phyloP scores from a whole-genome alignment of 148 eudicot species.

The Cornus florida region DNA sequence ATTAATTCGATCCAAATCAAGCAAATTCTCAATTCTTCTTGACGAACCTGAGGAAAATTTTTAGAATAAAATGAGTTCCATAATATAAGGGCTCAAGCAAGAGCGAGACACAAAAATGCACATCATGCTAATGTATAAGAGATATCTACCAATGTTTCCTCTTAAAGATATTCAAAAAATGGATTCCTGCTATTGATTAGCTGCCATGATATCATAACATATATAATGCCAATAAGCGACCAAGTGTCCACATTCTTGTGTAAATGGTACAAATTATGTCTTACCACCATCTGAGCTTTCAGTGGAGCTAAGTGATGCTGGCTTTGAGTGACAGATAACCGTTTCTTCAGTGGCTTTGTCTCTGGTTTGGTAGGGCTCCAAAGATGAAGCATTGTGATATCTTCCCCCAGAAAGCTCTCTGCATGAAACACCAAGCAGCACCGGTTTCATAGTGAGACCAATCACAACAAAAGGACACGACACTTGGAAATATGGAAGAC shows the following conservation, averaged over 20 bases:
- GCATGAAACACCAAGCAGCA: constrained; percentile 15
- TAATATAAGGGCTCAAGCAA: background rate
- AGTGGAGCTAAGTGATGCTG: constrained; percentile 55
- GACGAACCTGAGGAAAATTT: constrained; percentile 29
- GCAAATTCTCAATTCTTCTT: constrained; percentile 28
- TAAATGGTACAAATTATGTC: background rate
- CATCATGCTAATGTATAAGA: no score
- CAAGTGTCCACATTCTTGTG: background rate
- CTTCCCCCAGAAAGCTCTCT: constrained; percentile 30
- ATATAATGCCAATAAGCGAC: background rate
- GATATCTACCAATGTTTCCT: background rate
- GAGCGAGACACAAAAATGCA: background rate
- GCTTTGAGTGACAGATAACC: constrained; percentile 49
- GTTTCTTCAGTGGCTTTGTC: constrained; percentile 41
- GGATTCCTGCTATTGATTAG: background rate
- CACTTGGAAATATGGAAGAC: background rate
- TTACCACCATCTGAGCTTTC: constrained; percentile 64
- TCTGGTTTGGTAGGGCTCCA: constrained; percentile 22
- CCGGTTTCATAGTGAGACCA: background rate
- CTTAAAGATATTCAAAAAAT: background rate
- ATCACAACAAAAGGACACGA: no score
- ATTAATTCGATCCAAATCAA: constrained; percentile 28
- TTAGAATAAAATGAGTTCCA: background rate
- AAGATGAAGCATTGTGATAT: constrained; percentile 18
- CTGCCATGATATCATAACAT: background rate